Conservation (phyloP, 1,139 yeast species). For the Debaryomycetaceae sp. region DNA sequence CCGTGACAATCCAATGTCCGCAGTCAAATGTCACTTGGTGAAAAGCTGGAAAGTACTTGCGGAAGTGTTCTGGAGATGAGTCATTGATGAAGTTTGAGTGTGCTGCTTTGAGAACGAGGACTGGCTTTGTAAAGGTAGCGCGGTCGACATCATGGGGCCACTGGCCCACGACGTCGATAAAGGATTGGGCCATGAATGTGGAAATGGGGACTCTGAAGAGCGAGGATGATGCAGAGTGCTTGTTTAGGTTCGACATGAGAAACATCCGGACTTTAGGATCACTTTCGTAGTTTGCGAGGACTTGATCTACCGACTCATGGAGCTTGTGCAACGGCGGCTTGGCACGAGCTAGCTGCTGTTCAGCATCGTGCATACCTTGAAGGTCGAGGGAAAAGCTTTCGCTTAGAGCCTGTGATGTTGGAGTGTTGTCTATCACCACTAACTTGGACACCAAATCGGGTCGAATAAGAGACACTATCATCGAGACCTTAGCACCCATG, state of each 20-base stretch:
- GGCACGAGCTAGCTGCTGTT: slow-evolving; percentile 7
- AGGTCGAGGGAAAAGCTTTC: slow-evolving; percentile 22
- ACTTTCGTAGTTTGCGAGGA: slow-evolving; percentile 20
- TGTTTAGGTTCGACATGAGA: slow-evolving; percentile 26
- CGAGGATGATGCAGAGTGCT: slow-evolving; percentile 18
- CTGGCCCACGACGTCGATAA: slow-evolving; percentile 30
- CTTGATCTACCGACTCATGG: slow-evolving; percentile 11
- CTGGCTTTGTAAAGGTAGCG: slow-evolving; percentile 29
- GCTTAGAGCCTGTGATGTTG: slow-evolving; percentile 27
- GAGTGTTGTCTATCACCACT: slow-evolving; percentile 49
- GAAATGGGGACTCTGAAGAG: slow-evolving; percentile 23
- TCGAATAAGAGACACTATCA: slow-evolving; percentile 37
- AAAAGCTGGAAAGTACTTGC: slow-evolving; percentile 32
- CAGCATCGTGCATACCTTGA: slow-evolving; percentile 32
- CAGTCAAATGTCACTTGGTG: slow-evolving; percentile 30
- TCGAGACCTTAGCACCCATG: slow-evolving; percentile 53
- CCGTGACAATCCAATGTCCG: slow-evolving; percentile 47
- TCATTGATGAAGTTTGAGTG: slow-evolving; percentile 37
- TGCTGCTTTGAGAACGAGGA: slow-evolving; percentile 39
- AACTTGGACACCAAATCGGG: slow-evolving; percentile 38
- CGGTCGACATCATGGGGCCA: slow-evolving; percentile 39
- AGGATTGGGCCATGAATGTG: slow-evolving; percentile 23
- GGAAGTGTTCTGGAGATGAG: slow-evolving; percentile 26
- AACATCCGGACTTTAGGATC: slow-evolving; percentile 21
- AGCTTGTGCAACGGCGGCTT: neutral